Base-by-base conservation (phyloP, 306 rosid species). In the Luffa acutangula region DNA sequence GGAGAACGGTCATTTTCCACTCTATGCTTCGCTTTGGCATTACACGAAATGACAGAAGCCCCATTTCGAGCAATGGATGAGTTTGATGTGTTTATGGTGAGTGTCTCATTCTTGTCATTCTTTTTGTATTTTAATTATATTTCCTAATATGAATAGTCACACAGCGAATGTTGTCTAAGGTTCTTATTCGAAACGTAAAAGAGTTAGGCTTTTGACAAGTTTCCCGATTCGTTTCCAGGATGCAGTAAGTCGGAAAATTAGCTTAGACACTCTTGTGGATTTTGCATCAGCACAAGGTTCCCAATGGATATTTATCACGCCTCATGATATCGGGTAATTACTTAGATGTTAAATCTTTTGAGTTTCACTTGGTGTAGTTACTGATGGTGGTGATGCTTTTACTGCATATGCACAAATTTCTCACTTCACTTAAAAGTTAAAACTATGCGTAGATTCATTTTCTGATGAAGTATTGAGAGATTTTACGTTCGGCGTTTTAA, bases 11-110 rank as follows among this genome's bases (percentile, higher is more conserved):
- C 98, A 7, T 92, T 92, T 80, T 94, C 98, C 79, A 94, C 98
- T 39, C 84, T 94, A 85, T 94, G 98, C 88, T 94, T 94, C 81
- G 79, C 97, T 5, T 84, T 94, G 78, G 97, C 98, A 45, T 96
- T 94, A 79, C 98, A 94, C 85, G 93, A 88, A 74, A 91, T 94
- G 98, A 92, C 95, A 18, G 98, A 94, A 81, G 89, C 98, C 53
- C 95, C 98, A 46, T 94, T 94, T 79, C 88, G 97, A 67, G 97
- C 98, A 20, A 94, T 94, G 97, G 98, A 94, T 79, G 98, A 94
- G 86, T 94, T 94, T 82, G 98, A 94, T 80, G 98, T 94, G 80
- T 94, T 91, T 76, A 94, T 94, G 98, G 98, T 94, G 86, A 41
- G 57, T 78, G 21, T 78, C 46, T 33, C 60, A 78, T 63, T 60